Conservation (phyloP, 257 asterid genomes). For the Galeopsis tetrahit region DNA sequence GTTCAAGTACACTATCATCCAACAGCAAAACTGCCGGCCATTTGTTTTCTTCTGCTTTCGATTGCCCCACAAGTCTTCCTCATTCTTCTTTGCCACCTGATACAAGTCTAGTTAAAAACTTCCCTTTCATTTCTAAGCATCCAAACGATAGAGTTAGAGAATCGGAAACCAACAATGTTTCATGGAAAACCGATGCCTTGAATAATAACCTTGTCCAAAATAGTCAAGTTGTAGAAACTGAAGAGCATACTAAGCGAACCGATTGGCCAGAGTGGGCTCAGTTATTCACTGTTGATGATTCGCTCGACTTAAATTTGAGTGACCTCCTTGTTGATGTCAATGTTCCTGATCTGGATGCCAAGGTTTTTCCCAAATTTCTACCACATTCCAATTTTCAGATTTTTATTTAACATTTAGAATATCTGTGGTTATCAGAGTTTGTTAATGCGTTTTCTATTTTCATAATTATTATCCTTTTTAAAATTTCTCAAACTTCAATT, state of each 20-base stretch:
- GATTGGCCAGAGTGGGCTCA: constrained; percentile 82
- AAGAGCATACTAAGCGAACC: constrained; percentile 47
- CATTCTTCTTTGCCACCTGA: constrained; percentile 45
- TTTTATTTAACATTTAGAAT: background rate
- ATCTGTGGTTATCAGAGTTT: background rate
- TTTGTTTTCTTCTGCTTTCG: constrained; percentile 53
- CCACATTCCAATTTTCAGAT: background rate
- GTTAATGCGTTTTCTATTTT: background rate
- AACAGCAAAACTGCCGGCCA: constrained; percentile 44
- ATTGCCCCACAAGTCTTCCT: constrained; percentile 34
- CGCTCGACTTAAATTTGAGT: constrained; percentile 62
- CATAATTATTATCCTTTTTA: background rate
- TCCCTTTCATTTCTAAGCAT: constrained; percentile 49
- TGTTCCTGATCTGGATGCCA: constrained; percentile 65
- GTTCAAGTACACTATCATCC: constrained; percentile 40
- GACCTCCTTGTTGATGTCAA: constrained; percentile 66
- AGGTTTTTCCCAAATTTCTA: constrained; percentile 49
- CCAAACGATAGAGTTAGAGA: constrained; percentile 35
- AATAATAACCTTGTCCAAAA: constrained; percentile 35
- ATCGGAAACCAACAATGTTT: constrained; percentile 32
- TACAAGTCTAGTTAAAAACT: constrained; percentile 29
- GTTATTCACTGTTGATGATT: constrained; percentile 59
- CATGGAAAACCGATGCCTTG: constrained; percentile 47
- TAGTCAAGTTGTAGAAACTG: constrained; percentile 46
- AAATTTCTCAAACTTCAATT: constrained; percentile 3